A percentile compares a stretch with the other conserved stretches of the same genome.
phyloP scores from a whole-genome alignment of 2,329 filamentous ascomycete species.

The Rutstroemia sydowiana region DNA sequence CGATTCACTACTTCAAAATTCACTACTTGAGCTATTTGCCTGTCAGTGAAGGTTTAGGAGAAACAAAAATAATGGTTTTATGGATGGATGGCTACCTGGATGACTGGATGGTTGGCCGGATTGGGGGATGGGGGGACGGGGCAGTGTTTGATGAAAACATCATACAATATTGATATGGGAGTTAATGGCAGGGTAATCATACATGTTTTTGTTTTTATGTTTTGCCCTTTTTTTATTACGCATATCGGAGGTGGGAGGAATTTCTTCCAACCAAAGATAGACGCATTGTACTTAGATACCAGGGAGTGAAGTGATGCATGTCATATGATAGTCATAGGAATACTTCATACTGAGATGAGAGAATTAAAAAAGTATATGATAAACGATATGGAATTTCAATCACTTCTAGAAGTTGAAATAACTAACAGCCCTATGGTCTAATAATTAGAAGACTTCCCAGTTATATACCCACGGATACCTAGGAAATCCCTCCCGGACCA shows the following conservation, averaged over 20 bases:
- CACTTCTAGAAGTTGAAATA: no score
- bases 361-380: not conserved
- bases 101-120: not conserved
- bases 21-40: no score
- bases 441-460: no score
- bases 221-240: slow-evolving; percentile 1
- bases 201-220: not conserved
- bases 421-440: no score
- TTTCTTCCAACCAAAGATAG: not conserved
- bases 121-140: not conserved
- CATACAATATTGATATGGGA: slow-evolving; percentile 4
- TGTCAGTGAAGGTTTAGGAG: no score
- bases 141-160: not conserved
- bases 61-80: not conserved
- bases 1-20: no score
- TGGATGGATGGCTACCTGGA: not conserved
- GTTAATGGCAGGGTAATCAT: slow-evolving; percentile 9
- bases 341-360: not conserved
- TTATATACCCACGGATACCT: no score
- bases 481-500: no score
- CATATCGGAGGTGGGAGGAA: not conserved
- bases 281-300: slow-evolving; percentile 8
- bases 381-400: no score
- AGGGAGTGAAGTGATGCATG: slow-evolving; percentile 1
- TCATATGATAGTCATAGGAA: not conserved